Evolutionary conservation across 345 rosid species (phyloP), one percentile per base, ranked within the genome.

Genomic region (Brassica cretica): DNA sequence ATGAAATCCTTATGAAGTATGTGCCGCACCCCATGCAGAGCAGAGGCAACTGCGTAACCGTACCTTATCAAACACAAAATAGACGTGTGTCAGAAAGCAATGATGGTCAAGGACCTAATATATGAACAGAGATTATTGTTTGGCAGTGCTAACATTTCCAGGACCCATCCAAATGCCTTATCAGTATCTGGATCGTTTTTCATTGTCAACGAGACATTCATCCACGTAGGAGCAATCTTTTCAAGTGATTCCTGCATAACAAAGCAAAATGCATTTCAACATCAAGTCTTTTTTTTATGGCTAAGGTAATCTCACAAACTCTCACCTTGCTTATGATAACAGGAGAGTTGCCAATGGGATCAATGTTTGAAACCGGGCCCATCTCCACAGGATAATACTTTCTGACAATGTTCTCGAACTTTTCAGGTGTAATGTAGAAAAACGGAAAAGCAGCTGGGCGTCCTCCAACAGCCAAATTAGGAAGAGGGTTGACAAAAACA

Each of bases 161-260:
- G 83, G 56, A 96, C 98, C 99, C 99, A 96, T 80, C 99, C 99
- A 83, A 96, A 93, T 59, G 88, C 82, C 75, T 96, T 90, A 61
- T 96, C 99, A 15, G 99, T 96, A 76, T 93, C 97, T 2, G 95
- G 94, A 64, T 96, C 98, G 74, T 87, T 84, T 82, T 96, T 96
- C 99, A 96, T 96, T 79, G 86, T 86, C 73, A 96, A 64, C 5
- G 99, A 96, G 78, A 93, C 82, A 85, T 96, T 96, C 93, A 93
- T 90, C 99, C 99, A 96, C 46, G 99, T 96, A 24, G 99, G 95
- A 74, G 98, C 91, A 74, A 93, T 90, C 82, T 91, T 91, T 86
- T 87, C 87, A 81, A 93, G 87, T 75, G 88, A 64, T 64, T 87
- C 89, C 96, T 90, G 82, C 71, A 83, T 29, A 18, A 72, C 75